Conservation (phyloP, 2,329 filamentous ascomycete species). For the Chaetomiaceae sp. region DNA sequence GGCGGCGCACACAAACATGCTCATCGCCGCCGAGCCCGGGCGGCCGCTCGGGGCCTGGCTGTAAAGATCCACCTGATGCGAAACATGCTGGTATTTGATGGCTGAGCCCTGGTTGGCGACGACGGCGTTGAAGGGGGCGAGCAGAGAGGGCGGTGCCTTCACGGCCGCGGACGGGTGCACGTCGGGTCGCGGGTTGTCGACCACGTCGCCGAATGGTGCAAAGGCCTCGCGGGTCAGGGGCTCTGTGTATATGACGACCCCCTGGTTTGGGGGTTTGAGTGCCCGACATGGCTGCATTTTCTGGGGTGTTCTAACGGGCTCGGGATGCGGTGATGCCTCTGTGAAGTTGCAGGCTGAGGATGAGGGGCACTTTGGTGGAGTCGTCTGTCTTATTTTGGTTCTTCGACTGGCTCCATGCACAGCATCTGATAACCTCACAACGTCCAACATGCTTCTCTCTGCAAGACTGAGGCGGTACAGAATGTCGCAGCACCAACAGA, state of each 20-base stretch:
- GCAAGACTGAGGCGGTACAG: no score
- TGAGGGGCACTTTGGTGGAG: no score
- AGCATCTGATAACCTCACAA: no score
- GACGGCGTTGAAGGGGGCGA: constrained; percentile 41
- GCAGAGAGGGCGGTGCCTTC: constrained; percentile 17
- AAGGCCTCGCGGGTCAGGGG: constrained; percentile 67
- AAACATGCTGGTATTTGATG: constrained; percentile 77
- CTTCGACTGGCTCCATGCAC: no score
- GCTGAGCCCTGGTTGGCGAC: constrained; percentile 81
- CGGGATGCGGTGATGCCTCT: no score
- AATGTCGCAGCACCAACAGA: no score
- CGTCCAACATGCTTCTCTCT: no score
- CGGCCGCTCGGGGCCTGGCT: constrained; percentile 53
- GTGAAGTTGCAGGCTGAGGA: no score
- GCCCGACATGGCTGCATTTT: background rate
- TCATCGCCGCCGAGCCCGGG: constrained; percentile 61
- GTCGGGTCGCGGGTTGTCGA: constrained; percentile 63
- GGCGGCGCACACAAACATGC: constrained; percentile 81
- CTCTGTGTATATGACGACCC: constrained; percentile 49
- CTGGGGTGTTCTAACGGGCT: no score
- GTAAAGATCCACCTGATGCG: constrained; percentile 67
- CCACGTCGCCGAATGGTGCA: constrained; percentile 73
- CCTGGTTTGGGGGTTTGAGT: constrained; percentile 39
- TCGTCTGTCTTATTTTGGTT: no score
- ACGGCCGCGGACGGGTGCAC: constrained; percentile 39